Evolutionary conservation across 306 rosid species (phyloP), one percentile per base, ranked within the genome.

Genomic region (Acacia acuminata): DNA sequence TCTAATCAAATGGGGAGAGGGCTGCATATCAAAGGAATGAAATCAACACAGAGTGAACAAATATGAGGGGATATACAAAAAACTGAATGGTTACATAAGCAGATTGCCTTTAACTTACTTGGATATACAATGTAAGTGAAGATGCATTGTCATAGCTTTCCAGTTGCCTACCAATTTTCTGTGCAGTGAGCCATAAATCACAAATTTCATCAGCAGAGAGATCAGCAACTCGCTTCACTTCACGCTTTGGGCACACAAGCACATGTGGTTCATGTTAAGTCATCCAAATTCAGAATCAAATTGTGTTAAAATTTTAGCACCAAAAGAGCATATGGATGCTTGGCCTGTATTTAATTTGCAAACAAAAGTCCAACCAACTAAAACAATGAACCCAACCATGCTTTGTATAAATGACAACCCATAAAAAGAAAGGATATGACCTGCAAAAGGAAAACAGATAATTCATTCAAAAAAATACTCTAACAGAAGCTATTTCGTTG

Each of bases 181-280:
- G 94, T 22, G 98, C 96, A 15, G 97, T 81, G 68, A 82, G 58
- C 99, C 99, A 96, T 77, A 96, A 76, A 78, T 96, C 97, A 66
- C 78, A 78, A 55, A 77, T 91, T 86, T 93, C 98, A 20, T 93
- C 93, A 55, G 71, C 83, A 25, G 93, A 82, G 84, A 96, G 96
- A 90, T 96, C 99, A 14, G 83, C 85, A 71, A 96, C 89, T 48
- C 97, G 99, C 77, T 92, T 91, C 84, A 85, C 97, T 87, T 93
- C 94, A 17, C 96, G 98, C 91, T 90, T 93, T 34, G 99, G 96
- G 85, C 92, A 88, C 55, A 96, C 75, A 27, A 96, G 97, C 76
- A 96, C 98, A 75, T 96, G 98, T 93, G 81, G 63, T 77, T 86
- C 71, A 24, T 50, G 94, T 93, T 85, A 95, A 95, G 97, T 82